Evolutionary conservation across 2,329 filamentous ascomycete genomes (phyloP).

Genomic region (Colletotrichum lentis): DNA sequence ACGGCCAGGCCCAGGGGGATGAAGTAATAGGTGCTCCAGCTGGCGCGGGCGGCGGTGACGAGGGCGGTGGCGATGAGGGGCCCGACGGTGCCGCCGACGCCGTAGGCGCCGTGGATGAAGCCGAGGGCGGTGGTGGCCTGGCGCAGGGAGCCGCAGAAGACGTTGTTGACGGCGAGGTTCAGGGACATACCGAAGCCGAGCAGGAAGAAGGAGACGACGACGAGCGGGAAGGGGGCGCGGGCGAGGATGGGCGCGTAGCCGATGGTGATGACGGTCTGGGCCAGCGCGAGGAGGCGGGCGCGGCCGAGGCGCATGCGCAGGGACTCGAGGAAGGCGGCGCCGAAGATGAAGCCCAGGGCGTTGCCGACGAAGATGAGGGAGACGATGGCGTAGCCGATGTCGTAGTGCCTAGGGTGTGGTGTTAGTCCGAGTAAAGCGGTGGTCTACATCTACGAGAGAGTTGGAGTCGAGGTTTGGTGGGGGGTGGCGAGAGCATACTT

Average conservation of each 20-base stretch:
- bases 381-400: constrained; percentile 79
- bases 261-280: constrained; percentile 63
- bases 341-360: constrained; percentile 77
- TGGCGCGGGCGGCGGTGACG: constrained; percentile 63
- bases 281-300: constrained; percentile 67
- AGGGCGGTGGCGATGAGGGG: constrained; percentile 80
- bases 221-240: constrained; percentile 73
- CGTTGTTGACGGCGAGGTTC: constrained; percentile 66
- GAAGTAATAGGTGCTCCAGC: constrained; percentile 79
- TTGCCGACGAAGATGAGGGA: constrained; percentile 84
- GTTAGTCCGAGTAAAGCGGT: not conserved
- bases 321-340: constrained; percentile 73
- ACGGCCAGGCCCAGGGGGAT: constrained; percentile 68
- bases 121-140: constrained; percentile 66
- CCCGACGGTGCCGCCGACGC: constrained; percentile 70
- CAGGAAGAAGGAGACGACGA: constrained; percentile 75
- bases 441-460: too few species aligned
- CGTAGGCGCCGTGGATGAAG: constrained; percentile 72
- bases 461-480: too few species aligned
- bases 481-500: constrained; percentile 48
- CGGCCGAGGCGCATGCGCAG: constrained; percentile 71
- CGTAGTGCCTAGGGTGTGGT: constrained; percentile 62
- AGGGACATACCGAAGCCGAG: constrained; percentile 67
- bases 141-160: constrained; percentile 64
- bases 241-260: constrained; percentile 73